These are phyloP conservation scores for Harringtonia lauricola DNA, from an alignment of 2,329 filamentous ascomycete genomes.

Conservation along the genomic window DNA sequence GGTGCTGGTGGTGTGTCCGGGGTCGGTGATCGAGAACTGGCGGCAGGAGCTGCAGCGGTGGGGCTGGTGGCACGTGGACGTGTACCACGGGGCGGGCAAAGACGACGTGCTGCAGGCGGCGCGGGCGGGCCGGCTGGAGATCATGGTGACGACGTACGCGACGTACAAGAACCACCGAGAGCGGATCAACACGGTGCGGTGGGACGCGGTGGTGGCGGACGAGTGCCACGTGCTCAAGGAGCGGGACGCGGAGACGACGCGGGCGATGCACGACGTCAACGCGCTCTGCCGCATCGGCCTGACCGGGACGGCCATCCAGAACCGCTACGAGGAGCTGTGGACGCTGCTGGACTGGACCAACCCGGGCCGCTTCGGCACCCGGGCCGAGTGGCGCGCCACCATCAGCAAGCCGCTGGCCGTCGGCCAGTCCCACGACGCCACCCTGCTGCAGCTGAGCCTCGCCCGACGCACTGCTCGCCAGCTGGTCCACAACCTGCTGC, in stretches of 20 bases:
- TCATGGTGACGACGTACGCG: constrained; percentile 88
- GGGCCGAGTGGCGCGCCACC: constrained; percentile 65
- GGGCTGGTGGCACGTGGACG: constrained; percentile 90
- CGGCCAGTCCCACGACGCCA: constrained; percentile 90
- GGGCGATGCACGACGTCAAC: constrained; percentile 84
- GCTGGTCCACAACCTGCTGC: constrained; percentile 77
- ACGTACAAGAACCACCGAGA: constrained; percentile 74
- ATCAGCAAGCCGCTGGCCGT: constrained; percentile 73
- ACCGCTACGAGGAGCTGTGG: constrained; percentile 96
- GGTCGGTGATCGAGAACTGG: constrained; percentile 86
- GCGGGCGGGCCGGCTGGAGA: constrained; percentile 65
- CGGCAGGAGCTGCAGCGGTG: constrained; percentile 73
- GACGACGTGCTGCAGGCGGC: constrained; percentile 64
- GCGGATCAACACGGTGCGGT: constrained; percentile 69
- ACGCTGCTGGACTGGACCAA: constrained; percentile 94
- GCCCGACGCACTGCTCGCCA: constrained; percentile 75
- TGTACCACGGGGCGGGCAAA: constrained; percentile 63
- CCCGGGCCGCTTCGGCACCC: constrained; percentile 55
- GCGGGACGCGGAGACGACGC: constrained; percentile 61
- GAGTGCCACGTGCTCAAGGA: constrained; percentile 91
- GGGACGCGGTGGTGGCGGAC: constrained; percentile 91
- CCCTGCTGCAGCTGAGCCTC: constrained; percentile 66
- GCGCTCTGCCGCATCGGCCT: constrained; percentile 85
- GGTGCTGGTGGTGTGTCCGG: constrained; percentile 78
- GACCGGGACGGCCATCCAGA: constrained; percentile 93